These are phyloP conservation scores for Hawksworthiomyces lignivorus DNA, from an alignment of 2,329 filamentous ascomycete genomes.

Conservation along the genomic window DNA sequence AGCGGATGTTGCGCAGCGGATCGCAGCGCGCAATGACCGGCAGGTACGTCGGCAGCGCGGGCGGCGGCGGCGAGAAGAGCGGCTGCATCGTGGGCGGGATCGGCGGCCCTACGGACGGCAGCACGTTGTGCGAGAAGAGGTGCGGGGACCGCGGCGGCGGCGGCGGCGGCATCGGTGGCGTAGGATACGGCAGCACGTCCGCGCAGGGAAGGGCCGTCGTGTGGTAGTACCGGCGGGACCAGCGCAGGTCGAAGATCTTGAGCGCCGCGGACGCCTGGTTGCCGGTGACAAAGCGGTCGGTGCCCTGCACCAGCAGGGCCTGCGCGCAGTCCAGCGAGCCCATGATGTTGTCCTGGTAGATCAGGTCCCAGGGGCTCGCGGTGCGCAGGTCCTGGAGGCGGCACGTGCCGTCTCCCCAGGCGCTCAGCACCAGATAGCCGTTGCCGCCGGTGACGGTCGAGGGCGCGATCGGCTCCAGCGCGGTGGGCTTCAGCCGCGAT, in stretches of 20 bases:
- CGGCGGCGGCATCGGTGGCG: constrained; percentile 22
- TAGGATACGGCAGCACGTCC: constrained; percentile 21
- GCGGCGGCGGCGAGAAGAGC: constrained; percentile 14
- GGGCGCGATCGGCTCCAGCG: constrained; percentile 36
- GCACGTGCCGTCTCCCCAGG: constrained; percentile 47
- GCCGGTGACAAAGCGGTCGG: constrained; percentile 43
- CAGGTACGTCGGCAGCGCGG: background rate
- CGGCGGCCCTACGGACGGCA: background rate
- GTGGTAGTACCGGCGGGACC: constrained; percentile 39
- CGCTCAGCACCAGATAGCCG: constrained; percentile 35
- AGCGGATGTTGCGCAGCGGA: constrained; percentile 23
- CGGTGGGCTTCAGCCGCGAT: constrained; percentile 24
- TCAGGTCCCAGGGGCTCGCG: constrained; percentile 35
- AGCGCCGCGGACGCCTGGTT: constrained; percentile 35
- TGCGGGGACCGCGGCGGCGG: no score
- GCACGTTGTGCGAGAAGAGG: background rate
- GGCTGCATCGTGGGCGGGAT: no score
- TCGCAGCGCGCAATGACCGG: constrained; percentile 25
- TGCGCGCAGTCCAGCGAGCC: constrained; percentile 35
- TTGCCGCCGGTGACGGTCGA: constrained; percentile 22
- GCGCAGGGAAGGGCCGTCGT: constrained; percentile 40
- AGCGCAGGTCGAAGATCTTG: constrained; percentile 49
- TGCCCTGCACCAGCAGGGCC: constrained; percentile 41
- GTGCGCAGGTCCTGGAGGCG: constrained; percentile 44
- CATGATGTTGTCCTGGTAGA: constrained; percentile 48